Evolutionary conservation across 805 yeast species (phyloP).

Genomic region (Candida gorgasii): DNA sequence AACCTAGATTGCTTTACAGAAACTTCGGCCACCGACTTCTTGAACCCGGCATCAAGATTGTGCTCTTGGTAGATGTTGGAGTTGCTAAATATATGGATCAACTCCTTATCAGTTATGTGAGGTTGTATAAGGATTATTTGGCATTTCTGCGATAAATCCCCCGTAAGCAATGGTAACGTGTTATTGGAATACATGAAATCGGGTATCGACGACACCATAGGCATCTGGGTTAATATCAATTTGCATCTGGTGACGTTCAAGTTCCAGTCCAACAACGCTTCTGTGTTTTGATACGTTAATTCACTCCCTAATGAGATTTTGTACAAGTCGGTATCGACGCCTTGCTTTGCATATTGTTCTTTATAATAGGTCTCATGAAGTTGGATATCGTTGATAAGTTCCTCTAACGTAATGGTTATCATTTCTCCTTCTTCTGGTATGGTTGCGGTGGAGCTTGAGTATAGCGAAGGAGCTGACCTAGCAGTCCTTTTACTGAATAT

Average conservation of each 20-base stretch:
- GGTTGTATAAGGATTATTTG: slow-evolving; percentile 42
- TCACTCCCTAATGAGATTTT: slow-evolving; percentile 43
- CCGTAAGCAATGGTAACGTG: slow-evolving; percentile 40
- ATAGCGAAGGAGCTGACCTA: slow-evolving; percentile 44
- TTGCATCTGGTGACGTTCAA: slow-evolving; percentile 51
- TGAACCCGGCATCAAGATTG: slow-evolving; percentile 44
- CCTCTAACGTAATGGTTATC: slow-evolving; percentile 43
- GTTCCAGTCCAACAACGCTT: slow-evolving; percentile 52
- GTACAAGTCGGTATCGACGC: slow-evolving; percentile 24
- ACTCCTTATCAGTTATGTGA: slow-evolving; percentile 43
- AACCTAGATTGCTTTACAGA: slow-evolving; percentile 49
- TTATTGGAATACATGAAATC: slow-evolving; percentile 33
- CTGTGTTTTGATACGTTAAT: slow-evolving; percentile 39
- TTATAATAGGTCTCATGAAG: slow-evolving; percentile 28
- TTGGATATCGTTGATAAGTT: slow-evolving; percentile 45
- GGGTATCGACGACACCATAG: slow-evolving; percentile 38
- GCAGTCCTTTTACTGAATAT: slow-evolving; percentile 41
- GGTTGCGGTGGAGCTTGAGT: slow-evolving; percentile 43
- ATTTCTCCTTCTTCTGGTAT: slow-evolving; percentile 48
- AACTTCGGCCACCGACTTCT: slow-evolving; percentile 48
- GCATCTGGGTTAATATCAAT: slow-evolving; percentile 41
- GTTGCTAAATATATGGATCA: slow-evolving; percentile 39
- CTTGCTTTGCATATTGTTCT: slow-evolving; percentile 15
- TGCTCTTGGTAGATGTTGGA: slow-evolving; percentile 52
- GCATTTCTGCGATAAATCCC: slow-evolving; percentile 42